Base-by-base conservation (phyloP, 768 basidiomycete genomes). In the Amylocystis lapponica region DNA sequence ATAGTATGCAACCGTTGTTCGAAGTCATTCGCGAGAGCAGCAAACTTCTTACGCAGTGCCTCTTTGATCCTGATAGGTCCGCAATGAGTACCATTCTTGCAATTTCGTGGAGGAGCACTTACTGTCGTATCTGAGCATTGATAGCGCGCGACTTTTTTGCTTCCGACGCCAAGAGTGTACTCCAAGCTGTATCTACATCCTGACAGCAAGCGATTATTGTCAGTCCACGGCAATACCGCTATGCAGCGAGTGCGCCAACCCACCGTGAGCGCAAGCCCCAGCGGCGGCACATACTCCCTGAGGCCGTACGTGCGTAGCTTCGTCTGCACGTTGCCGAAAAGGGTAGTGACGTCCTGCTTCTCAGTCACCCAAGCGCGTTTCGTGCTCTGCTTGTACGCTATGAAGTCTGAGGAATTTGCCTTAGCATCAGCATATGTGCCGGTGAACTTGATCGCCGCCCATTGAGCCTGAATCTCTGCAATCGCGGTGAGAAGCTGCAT, bases 271-370 rank as follows among this genome's bases (percentile, higher is more conserved):
- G 79, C 66, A 16, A 92, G 65, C 2, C 88, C 92, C 3, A 64
- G 59, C 2, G 82, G 79, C 11, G 96, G 93, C 19, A 83, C 72
- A 62, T 94, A 98, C 55, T 88, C 81, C 46, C 80, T 71, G 52
- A 99, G 59, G 9, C 83, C 80, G 67, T 98, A 98, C 19, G 94
- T 98, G 62, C 75, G 78, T 43, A 98, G 67, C 64, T 98, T 97
- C 1, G 91, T 95, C 62, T 93, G 89, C 22, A 99, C 83, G 56
- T 96, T 95, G 3, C 87, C 83, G 50, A 97, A 89, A 12, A 97
- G 74, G 1, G 86, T 88, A 8, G 81, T 78, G 9, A 96, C 67
- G 46, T 94, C 93, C 58, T 91, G 86, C 57, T 84, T 79, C 63
- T 98, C 94, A 7, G 79, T 82, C 9, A 92, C 88, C 90, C 92